A percentile compares a stretch with the other conserved stretches of the same genome.
phyloP scores from a whole-genome alignment of 2,329 filamentous ascomycete genomes.

The Colletotrichum cuscutae region DNA sequence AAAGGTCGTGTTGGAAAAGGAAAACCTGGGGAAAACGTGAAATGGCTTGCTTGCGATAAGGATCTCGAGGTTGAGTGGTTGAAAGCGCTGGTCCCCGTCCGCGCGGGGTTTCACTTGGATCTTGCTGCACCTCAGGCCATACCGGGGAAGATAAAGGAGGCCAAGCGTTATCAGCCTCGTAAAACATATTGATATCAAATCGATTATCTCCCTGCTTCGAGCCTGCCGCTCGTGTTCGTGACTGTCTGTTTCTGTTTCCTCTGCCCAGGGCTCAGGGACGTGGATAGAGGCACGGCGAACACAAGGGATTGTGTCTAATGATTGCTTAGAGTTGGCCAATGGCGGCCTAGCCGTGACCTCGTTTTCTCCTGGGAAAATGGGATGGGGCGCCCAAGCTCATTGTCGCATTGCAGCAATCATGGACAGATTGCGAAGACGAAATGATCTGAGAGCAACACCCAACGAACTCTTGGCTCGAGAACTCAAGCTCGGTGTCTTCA shows the following conservation, averaged over 20 bases:
- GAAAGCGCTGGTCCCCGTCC: neutral
- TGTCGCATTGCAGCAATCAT: neutral
- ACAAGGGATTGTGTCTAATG: neutral
- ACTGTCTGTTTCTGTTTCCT: neutral
- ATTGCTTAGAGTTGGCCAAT: neutral
- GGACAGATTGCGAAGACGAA: neutral
- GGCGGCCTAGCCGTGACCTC: neutral
- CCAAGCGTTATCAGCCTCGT: neutral
- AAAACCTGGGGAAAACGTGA: neutral
- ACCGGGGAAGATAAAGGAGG: neutral
- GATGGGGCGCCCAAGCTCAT: neutral
- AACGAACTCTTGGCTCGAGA: neutral
- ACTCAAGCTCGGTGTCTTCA: neutral
- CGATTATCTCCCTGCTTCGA: neutral
- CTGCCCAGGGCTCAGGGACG: neutral
- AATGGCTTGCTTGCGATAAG: neutral
- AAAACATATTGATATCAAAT: neutral
- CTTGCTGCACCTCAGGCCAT: neutral
- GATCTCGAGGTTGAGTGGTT: neutral
- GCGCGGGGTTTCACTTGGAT: slow-evolving; percentile 1
- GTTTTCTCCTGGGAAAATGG: neutral
- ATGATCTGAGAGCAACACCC: neutral
- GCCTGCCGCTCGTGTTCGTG: neutral
- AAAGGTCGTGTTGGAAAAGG: neutral
- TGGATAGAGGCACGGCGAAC: neutral